Conservation (phyloP, 1,284 basidiomycete genomes). For the Vanrija sp. region DNA sequence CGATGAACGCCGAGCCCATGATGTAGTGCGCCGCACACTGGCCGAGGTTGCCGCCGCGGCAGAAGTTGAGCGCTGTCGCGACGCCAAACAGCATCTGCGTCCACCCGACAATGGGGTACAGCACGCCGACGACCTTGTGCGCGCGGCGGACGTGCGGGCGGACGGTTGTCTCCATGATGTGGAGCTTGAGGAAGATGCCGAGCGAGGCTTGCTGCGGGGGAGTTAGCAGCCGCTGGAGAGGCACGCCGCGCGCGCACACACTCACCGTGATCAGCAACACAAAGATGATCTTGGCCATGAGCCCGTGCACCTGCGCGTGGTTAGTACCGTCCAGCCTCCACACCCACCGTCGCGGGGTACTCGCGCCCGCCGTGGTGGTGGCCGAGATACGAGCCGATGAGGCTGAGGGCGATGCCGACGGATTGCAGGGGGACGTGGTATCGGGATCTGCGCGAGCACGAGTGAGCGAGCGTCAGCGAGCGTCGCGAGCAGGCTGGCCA, state of each 20-base stretch:
- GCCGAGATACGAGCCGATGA: conserved; percentile 69
- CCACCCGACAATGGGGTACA: conserved; percentile 86
- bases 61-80: conserved; percentile 54
- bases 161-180: conserved; percentile 74
- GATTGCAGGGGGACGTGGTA: conserved; percentile 84
- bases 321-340: not conserved
- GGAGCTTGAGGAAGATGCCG: conserved; percentile 89
- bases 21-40: conserved; percentile 87
- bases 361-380: conserved; percentile 73
- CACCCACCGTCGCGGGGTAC: conserved; percentile 60
- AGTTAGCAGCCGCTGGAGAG: no score
- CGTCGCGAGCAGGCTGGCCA: not conserved
- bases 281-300: conserved; percentile 66
- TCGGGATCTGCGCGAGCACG: conserved; percentile 50
- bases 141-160: conserved; percentile 67
- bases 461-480: not conserved
- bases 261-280: conserved; percentile 57
- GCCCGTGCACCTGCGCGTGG: conserved; percentile 56
- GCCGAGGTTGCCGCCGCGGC: conserved; percentile 65
- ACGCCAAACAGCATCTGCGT: conserved; percentile 55
- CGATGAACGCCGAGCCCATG: conserved; percentile 80
- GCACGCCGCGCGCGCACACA: not conserved
- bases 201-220: conserved; percentile 59
- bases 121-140: conserved; percentile 79
- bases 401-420: conserved; percentile 64